Base-by-base conservation (phyloP, 805 yeast genomes). In the Metschnikowia koreensis region DNA sequence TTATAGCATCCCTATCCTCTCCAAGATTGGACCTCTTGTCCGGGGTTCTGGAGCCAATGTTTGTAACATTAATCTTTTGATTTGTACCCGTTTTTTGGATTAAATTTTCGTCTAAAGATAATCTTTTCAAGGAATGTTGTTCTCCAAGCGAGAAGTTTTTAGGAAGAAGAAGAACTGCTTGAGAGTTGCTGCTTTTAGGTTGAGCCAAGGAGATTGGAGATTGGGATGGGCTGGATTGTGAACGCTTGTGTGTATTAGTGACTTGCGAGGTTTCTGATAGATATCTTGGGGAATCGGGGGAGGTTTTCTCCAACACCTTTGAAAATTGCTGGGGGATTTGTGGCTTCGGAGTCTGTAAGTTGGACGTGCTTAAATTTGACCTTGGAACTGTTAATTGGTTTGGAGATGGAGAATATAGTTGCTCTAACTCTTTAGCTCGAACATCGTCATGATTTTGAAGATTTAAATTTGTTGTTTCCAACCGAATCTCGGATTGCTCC, bases 91-190 rank as follows among this genome's bases (percentile, higher is more conserved):
- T 22, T 34, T 52, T 48, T 26, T 43, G 45, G 12, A 33, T 51
- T 15, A 33, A 16, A 33, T 28, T 48, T 29, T 50, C 52, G 34
- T 50, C 54, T 36, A 50, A 26, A 7, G 73, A 66, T 7, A 60
- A 42, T 36, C 70, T 57, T 52, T 71, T 71, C 38, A 39, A 41
- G 6, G 59, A 39, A 17, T 58, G 33, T 59, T 65, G 56, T 47
- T 60, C 51, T 52, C 64, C 64, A 7, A 70, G 61, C 6, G 78
- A 67, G 48, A 74, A 75, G 53, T 75, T 78, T 58, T 75, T 79
- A 0, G 84, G 83, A 46, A 80, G 68, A 44, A 80, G 64, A 27
- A 80, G 70, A 17, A 80, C 80, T 1, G 83, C 81, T 37, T 69
- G 75, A 12, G 75, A 65, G n/a, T 70, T 59, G 34, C 29, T 46